Evolutionary conservation across 768 basidiomycete genomes (phyloP).

Genomic region (Hydnomerulius pinastri): DNA sequence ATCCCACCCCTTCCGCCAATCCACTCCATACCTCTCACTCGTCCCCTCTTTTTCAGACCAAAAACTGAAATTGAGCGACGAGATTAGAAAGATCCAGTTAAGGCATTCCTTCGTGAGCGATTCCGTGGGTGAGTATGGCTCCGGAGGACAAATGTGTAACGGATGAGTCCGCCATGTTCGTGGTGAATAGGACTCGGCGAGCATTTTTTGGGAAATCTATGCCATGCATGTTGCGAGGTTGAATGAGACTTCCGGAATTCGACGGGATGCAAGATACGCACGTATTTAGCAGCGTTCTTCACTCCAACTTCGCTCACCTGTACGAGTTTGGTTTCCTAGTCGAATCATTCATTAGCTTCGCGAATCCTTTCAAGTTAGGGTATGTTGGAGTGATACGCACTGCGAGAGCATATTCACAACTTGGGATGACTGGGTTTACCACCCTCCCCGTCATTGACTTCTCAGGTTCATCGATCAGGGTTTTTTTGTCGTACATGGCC

Average conservation of each 20-base stretch:
- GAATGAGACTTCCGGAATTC: too few species aligned
- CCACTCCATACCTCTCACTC: conserved; percentile 69
- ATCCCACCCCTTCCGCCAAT: conserved; percentile 74
- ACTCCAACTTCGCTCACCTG: conserved; percentile 62
- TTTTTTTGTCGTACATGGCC: background rate
- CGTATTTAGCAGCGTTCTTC: conserved; percentile 64
- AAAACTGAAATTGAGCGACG: conserved; percentile 84
- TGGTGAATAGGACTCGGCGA: conserved; percentile 69
- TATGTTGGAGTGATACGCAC: conserved; percentile 35
- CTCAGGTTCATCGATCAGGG: background rate
- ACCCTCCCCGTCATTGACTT: conserved; percentile 6
- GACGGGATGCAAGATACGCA: too few species aligned
- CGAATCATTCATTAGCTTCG: background rate
- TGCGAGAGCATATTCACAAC: conserved; percentile 57
- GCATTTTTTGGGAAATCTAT: conserved; percentile 59
- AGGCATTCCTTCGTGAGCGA: conserved; percentile 59
- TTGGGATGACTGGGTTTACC: conserved; percentile 61
- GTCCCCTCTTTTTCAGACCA: conserved; percentile 75
- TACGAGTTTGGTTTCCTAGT: conserved; percentile 61
- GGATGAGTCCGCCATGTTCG: conserved; percentile 72
- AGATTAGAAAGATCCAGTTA: conserved; percentile 89
- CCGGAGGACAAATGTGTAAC: conserved; percentile 72
- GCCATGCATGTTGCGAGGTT: background rate
- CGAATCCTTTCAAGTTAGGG: background rate
- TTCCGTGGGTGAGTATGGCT: conserved; percentile 55